Evolutionary conservation across 1,284 basidiomycete genomes (phyloP).

Genomic region (Stygiomarasmius scandens): DNA sequence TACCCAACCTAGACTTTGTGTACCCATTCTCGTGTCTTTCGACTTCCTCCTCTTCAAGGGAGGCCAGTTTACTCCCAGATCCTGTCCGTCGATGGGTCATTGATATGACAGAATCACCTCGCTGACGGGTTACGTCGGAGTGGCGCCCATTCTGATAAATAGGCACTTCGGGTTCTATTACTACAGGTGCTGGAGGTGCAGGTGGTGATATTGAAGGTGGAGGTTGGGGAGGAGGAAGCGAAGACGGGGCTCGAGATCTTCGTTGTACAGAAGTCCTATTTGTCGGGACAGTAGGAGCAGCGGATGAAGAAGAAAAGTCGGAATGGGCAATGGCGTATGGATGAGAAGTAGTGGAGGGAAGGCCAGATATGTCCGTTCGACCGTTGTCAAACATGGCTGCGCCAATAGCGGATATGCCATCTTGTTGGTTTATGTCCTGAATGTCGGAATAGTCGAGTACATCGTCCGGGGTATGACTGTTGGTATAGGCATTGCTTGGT

Average conservation of each 20-base stretch:
- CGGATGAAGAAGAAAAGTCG: slow-evolving; percentile 27
- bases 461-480: slow-evolving; percentile 36
- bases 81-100: slow-evolving; percentile 53
- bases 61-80: slow-evolving; percentile 58
- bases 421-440: slow-evolving; percentile 32
- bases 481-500: slow-evolving; percentile 28
- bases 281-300: slow-evolving; percentile 25
- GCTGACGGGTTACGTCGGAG: slow-evolving; percentile 40
- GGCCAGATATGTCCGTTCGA: slow-evolving; percentile 27
- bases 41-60: slow-evolving; percentile 62
- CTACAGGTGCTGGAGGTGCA: slow-evolving; percentile 50
- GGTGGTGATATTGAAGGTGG: slow-evolving; percentile 67
- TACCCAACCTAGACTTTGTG: slow-evolving; percentile 23
- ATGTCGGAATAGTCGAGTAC: slow-evolving; percentile 31
- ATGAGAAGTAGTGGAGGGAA: slow-evolving; percentile 21
- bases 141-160: slow-evolving; percentile 27
- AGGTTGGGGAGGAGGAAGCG: slow-evolving; percentile 65
- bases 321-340: slow-evolving; percentile 32
- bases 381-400: slow-evolving; percentile 51
- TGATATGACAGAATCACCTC: slow-evolving; percentile 43
- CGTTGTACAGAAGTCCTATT: slow-evolving; percentile 18
- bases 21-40: slow-evolving; percentile 35
- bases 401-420: slow-evolving; percentile 49
- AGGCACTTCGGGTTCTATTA: slow-evolving; percentile 32
- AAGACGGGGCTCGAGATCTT: slow-evolving; percentile 58